Conservation (phyloP, 1,284 basidiomycete genomes). For the Lignosus rhinocerotis region DNA sequence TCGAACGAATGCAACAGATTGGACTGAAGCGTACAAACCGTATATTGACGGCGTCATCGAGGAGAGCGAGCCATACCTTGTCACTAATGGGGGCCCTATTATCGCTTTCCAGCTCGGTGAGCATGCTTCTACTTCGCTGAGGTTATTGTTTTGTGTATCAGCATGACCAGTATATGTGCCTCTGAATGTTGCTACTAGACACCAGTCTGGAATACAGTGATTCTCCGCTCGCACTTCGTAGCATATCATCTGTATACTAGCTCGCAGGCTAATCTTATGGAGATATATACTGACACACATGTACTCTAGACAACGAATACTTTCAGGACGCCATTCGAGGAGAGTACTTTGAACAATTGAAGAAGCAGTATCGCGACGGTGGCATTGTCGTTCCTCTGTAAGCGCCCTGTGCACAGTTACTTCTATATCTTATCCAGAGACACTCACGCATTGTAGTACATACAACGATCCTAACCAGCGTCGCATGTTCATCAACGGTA, state of each 20-base stretch:
- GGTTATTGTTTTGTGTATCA: too few relatives aligned
- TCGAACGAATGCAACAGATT: slow-evolving; percentile 72
- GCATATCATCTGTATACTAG: too few relatives aligned
- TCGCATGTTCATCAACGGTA: slow-evolving; percentile 71
- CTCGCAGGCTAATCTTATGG: too few relatives aligned
- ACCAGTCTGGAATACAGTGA: too few relatives aligned
- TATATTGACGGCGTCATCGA: slow-evolving; percentile 69
- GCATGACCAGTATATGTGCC: too few relatives aligned
- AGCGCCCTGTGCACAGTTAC: neutral
- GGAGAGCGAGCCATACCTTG: slow-evolving; percentile 64
- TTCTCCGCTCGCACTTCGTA: too few relatives aligned
- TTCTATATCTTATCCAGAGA: too few relatives aligned
- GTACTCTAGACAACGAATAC: slow-evolving; percentile 72
- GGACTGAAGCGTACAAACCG: slow-evolving; percentile 64
- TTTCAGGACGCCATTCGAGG: slow-evolving; percentile 48
- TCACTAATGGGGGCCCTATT: slow-evolving; percentile 71
- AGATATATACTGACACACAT: neutral
- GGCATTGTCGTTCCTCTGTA: slow-evolving; percentile 64
- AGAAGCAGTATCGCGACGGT: slow-evolving; percentile 53
- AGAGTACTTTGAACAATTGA: slow-evolving; percentile 67
- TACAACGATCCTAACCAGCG: slow-evolving; percentile 69
- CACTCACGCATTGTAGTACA: slow-evolving; percentile 36
- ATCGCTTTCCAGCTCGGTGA: slow-evolving; percentile 42
- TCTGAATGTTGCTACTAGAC: too few relatives aligned
- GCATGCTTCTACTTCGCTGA: slow-evolving; percentile 35